Evolutionary conservation across 1,284 basidiomycete genomes (phyloP), one percentile per base, ranked within the genome.

Genomic region (Ustilago bromivora): DNA sequence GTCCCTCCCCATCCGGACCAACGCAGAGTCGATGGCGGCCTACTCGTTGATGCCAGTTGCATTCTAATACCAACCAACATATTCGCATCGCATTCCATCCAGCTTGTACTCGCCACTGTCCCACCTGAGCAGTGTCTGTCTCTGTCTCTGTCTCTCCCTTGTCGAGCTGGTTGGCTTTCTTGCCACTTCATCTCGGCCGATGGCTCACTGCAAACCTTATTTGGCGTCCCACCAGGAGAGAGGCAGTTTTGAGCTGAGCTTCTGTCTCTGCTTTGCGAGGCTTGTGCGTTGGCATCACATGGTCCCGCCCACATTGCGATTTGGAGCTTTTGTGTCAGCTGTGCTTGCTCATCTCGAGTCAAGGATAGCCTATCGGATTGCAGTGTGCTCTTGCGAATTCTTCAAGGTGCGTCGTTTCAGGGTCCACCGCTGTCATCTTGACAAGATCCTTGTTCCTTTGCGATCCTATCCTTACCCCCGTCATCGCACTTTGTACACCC

Each of bases 11-110:
- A 41, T 41, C 15, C 40, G 15, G 7, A 41, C 4, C 40, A 28
- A 28, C 3, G 23, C 3, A 28, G 23, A 3, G 23, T 28, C 23
- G 23, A 28, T 28, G 23, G 23, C 23, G 3, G 23, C 23, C 23
- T 28, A 28, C 23, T 28, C 23, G 23, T 28, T 28, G 40, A 12
- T 2, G 1, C 13, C 40, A 41, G 40, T 41, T 41, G 13, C 40
- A 41, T 41, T 46, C 43, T 46, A 46, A 46, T 46, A 46, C 43
- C 43, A 46, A 46, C n/a, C 43, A 46, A 46, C n/a, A 19, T 46
- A 38, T 13, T 38, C 10, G 10, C 9, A 38, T 38, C 36, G 0
- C 36, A 38, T 38, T 9, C 36, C 13, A 13, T 13, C 36, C 9
- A 38, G 36, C 36, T 38, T 38, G 36, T 38, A 46, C 15, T 46